These are phyloP conservation scores for Raddia distichophylla DNA, from an alignment of 176 grass and related monocot species.

Conservation along the genomic window DNA sequence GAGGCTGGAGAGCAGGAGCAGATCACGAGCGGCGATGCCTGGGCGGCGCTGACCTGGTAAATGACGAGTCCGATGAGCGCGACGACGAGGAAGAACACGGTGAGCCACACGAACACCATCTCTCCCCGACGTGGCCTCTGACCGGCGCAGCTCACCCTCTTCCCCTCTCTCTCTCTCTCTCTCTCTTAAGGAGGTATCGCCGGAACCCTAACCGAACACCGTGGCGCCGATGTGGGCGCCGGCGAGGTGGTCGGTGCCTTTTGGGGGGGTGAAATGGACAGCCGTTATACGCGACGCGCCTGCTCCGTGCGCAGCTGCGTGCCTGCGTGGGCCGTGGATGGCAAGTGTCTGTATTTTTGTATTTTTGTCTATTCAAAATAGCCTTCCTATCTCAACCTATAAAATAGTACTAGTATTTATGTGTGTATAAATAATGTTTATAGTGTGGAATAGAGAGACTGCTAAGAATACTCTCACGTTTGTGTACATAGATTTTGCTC, in stretches of 20 bases:
- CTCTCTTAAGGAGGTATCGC: background rate
- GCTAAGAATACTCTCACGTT: too few relatives aligned
- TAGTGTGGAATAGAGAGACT: too few relatives aligned
- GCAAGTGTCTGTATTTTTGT: background rate
- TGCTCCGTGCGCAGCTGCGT: background rate
- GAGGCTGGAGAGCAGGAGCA: too few relatives aligned
- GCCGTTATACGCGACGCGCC: background rate
- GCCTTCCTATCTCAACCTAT: too few relatives aligned
- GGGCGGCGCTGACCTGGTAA: constrained; percentile 63
- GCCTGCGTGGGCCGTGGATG: too few relatives aligned
- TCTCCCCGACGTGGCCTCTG: background rate
- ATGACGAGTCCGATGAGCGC: constrained; percentile 90
- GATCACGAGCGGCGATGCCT: background rate
- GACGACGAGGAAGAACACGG: constrained; percentile 86
- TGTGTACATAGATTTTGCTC: too few relatives aligned
- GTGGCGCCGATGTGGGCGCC: constrained; percentile 28
- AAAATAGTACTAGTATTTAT: too few relatives aligned
- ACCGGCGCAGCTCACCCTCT: background rate
- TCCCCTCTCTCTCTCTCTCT: background rate
- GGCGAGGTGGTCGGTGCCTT: constrained; percentile 24
- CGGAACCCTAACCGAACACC: constrained; percentile 10
- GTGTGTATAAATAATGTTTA: too few relatives aligned
- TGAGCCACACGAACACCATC: constrained; percentile 94
- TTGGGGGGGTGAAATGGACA: background rate
- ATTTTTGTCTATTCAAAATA: too few relatives aligned